phyloP scores from a whole-genome alignment of 225 moss, liverwort and hornwort species.

The Bryoerythrophyllum caledonicum region DNA sequence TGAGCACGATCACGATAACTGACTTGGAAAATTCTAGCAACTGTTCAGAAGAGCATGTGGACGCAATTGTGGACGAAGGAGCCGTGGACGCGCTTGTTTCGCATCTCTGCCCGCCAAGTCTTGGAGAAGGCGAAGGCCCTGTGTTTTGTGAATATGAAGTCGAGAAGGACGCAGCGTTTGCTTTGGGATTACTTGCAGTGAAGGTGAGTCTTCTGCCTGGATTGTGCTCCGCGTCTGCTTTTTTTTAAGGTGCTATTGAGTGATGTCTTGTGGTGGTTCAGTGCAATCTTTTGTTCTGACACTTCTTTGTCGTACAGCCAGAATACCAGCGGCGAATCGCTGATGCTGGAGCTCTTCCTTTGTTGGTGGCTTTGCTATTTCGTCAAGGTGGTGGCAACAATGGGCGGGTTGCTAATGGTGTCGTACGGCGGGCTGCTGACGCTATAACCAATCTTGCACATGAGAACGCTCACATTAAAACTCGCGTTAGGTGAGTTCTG shows the following conservation, averaged over 20 bases:
- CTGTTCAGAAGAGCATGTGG: constrained; percentile 91
- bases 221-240: no score
- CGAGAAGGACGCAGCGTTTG: constrained; percentile 98
- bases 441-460: constrained; percentile 98
- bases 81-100: constrained; percentile 93
- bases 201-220: constrained; percentile 41
- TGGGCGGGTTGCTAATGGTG: constrained; percentile 83
- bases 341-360: constrained; percentile 89
- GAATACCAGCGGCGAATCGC: constrained; percentile 98
- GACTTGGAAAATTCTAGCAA: constrained; percentile 32
- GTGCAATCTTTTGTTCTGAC: constrained; percentile 18
- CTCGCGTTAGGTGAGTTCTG: constrained; percentile 76
- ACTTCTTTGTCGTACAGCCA: constrained; percentile 61
- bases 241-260: background rate
- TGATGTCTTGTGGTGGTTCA: background rate
- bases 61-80: constrained; percentile 94
- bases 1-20: constrained; percentile 27
- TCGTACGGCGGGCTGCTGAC: constrained; percentile 94
- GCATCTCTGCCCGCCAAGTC: constrained; percentile 74
- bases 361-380: constrained; percentile 74
- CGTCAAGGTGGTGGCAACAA: constrained; percentile 68
- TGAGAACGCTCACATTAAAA: constrained; percentile 96
- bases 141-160: constrained; percentile 91
- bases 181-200: constrained; percentile 77
- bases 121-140: constrained; percentile 74